phyloP scores from a whole-genome alignment of 2,329 filamentous ascomycete species.

The Ophiocordyceps camponoti-saundersi region DNA sequence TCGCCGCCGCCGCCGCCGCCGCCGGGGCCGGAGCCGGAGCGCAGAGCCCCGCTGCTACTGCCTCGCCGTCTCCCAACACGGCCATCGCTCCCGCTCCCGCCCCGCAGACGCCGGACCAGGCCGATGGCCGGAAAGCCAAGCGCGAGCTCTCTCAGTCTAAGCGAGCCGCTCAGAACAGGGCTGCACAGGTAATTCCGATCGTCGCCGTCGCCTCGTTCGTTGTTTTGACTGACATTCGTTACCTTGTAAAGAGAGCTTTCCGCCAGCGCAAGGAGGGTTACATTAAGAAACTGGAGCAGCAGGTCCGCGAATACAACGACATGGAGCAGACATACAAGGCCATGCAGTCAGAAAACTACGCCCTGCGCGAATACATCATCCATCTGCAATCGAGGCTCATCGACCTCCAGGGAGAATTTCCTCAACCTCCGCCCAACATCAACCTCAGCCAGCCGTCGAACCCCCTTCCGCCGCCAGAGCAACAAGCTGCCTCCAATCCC shows the following conservation, averaged over 20 bases:
- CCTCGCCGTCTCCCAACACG: constrained; percentile 9
- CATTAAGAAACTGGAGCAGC: constrained; percentile 92
- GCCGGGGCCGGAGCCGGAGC: constrained; percentile 2
- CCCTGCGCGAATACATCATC: constrained; percentile 82
- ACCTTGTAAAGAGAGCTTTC: constrained; percentile 59
- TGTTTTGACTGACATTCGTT: background rate
- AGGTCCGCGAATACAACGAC: constrained; percentile 64
- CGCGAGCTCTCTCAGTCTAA: constrained; percentile 90
- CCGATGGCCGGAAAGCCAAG: constrained; percentile 59
- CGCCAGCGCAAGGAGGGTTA: constrained; percentile 95
- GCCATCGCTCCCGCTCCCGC: constrained; percentile 16
- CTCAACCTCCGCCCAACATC: constrained; percentile 66
- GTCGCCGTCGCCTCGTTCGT: background rate
- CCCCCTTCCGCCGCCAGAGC: constrained; percentile 8
- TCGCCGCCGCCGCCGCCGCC: constrained; percentile 6
- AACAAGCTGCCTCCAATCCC: constrained; percentile 10
- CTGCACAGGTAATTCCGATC: constrained; percentile 58
- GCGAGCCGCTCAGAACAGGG: constrained; percentile 88
- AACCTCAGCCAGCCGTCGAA: constrained; percentile 33
- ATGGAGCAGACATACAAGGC: constrained; percentile 64
- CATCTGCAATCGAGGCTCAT: constrained; percentile 74
- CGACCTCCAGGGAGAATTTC: constrained; percentile 68
- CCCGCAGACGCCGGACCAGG: constrained; percentile 8
- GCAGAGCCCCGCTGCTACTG: constrained; percentile 13
- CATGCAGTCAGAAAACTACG: constrained; percentile 79